Conservation (phyloP, 2,329 filamentous ascomycete genomes). For the Neocatenulostroma microsporum region DNA sequence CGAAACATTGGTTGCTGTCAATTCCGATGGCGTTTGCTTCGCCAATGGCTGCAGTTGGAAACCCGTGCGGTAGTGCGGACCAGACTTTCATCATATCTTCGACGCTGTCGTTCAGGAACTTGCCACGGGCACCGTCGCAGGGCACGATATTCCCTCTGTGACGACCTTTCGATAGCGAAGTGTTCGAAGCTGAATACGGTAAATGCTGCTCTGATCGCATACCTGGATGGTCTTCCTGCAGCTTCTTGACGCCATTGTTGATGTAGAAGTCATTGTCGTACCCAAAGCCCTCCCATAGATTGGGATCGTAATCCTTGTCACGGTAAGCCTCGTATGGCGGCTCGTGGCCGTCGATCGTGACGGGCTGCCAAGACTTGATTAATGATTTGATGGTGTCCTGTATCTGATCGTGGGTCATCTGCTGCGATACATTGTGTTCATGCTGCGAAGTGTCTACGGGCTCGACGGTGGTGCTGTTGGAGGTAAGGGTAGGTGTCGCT, state of each 20-base stretch:
- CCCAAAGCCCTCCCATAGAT: constrained; percentile 41
- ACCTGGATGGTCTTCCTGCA: constrained; percentile 17
- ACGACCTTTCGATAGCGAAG: constrained; percentile 49
- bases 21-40: constrained; percentile 54
- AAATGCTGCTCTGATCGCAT: constrained; percentile 53
- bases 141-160: constrained; percentile 53
- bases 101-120: constrained; percentile 45
- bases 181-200: constrained; percentile 66
- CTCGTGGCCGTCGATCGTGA: constrained; percentile 34
- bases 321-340: constrained; percentile 38
- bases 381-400: constrained; percentile 32
- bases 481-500: neutral
- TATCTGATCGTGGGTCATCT: constrained; percentile 16
- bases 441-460: neutral
- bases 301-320: constrained; percentile 39
- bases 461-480: neutral
- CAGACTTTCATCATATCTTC: constrained; percentile 60
- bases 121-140: constrained; percentile 55
- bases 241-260: constrained; percentile 24
- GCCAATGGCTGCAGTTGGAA: constrained; percentile 56
- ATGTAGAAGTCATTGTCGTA: constrained; percentile 35
- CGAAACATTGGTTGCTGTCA: constrained; percentile 59
- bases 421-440: constrained; percentile 3
- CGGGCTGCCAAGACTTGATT: constrained; percentile 34
- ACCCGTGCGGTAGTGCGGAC: constrained; percentile 47